These are phyloP conservation scores for Cutaneotrichosporon mucoides DNA, from an alignment of 1,284 basidiomycete species.

Conservation along the genomic window DNA sequence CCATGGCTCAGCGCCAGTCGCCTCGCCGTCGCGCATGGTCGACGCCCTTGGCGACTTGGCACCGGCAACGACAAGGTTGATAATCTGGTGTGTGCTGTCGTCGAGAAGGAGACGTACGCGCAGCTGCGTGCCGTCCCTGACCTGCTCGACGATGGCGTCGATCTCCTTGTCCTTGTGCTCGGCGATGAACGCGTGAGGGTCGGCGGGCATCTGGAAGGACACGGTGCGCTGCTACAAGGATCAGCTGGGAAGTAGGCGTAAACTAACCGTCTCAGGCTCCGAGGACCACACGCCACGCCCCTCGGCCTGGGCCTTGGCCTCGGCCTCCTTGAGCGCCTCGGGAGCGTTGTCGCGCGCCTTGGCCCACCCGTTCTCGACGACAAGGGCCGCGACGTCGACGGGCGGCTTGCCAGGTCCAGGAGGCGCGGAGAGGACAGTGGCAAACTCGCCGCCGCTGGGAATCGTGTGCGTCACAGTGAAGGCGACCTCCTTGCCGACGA, in stretches of 20 bases:
- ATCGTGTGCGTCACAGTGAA: conserved; percentile 46
- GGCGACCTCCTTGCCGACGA: conserved; percentile 76
- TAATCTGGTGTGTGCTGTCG: conserved; percentile 66
- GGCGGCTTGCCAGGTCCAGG: conserved; percentile 47
- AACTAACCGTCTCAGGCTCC: conserved; percentile 60
- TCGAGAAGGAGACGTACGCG: conserved; percentile 84
- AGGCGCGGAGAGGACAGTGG: conserved; percentile 44
- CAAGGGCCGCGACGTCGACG: conserved; percentile 68
- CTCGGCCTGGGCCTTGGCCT: conserved; percentile 70
- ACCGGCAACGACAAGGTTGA: conserved; percentile 66
- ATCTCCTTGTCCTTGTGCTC: conserved; percentile 87
- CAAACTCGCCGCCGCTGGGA: conserved; percentile 44
- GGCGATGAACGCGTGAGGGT: conserved; percentile 80
- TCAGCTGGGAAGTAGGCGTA: neutral
- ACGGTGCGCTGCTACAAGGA: conserved; percentile 62
- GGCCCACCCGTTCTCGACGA: conserved; percentile 83
- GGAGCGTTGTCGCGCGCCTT: conserved; percentile 81
- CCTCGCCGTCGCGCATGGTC: conserved; percentile 67
- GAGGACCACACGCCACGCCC: conserved; percentile 79
- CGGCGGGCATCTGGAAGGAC: conserved; percentile 81
- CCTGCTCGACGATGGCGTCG: conserved; percentile 89
- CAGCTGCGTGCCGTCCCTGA: conserved; percentile 87
- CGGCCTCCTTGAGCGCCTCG: conserved; percentile 56
- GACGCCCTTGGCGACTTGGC: conserved; percentile 69
- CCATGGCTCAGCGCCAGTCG: conserved; percentile 63